Base-by-base conservation (phyloP, 352 stramenopile species). In the Peronospora destructor region DNA sequence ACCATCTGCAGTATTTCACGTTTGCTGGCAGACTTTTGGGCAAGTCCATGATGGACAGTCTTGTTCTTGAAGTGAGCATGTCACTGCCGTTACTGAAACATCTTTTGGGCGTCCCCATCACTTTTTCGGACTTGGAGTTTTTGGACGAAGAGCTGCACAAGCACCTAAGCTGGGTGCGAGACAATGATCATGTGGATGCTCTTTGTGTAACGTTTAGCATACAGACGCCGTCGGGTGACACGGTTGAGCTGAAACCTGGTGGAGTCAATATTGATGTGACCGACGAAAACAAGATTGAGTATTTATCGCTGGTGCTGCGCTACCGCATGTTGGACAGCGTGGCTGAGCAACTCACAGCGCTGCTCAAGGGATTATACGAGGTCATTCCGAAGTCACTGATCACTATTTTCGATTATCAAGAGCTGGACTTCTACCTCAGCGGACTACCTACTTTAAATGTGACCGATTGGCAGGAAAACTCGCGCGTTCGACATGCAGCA, bases 51-150 rank as follows among this genome's bases (percentile, higher is more conserved):
- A 67, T 96, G 7, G 97, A 99, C 61, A 95, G 95, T 0, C 92
- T 98, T 47, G 72, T 99, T 34, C 79, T 99, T 25, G 94, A 98
- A 71, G 89, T 94, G 13, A 94, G 98, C 58, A 94, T 99, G 54
- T 97, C 95, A 8, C 51, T 92, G 13, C 82, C 82, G 16, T 64
- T 92, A 14, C 59, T 92, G 32, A 92, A 92, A 55, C 82, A 92
- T 49, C 66, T 90, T n/a, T 55, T 92, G 0, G 74, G 82, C 14
- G 73, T 92, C 4, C 82, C 82, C 4, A 92, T 92, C 50, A 90
- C 82, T 23, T 92, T 92, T 44, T 91, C 82, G 0, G 82, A 92
- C 39, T 64, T 91, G 25, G 82, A 91, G 45, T 92, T 83, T 56
- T 56, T 92, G 2, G 82, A 92, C 43, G 71, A 92, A 63, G 82